Base-by-base conservation (phyloP, 2,329 filamentous ascomycete genomes). In the Fusarium guadeloupense region DNA sequence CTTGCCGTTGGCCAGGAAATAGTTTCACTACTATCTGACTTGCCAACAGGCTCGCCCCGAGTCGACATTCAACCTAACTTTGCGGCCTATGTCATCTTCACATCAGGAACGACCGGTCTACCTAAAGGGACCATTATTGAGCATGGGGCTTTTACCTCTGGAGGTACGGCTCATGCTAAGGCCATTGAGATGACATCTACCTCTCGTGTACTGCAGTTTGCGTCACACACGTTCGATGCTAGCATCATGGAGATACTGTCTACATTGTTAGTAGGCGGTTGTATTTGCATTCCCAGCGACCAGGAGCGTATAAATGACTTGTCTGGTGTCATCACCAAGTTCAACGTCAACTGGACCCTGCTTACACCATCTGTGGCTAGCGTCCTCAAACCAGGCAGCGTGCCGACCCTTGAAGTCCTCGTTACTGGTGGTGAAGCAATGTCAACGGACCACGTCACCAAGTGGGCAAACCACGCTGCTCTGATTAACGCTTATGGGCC, bases 231-330 rank as follows among this genome's bases (percentile, higher is more conserved):
- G 0, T 63, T 63, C 1, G 59, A 63, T n/a, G 59, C 59, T 0
- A 62, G 57, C 9, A 59, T 72, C n/a, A 59, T 65, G 19, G 68
- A 72, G 26, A 64, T 66, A 0, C 26, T 72, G 0, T 55, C 58
- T 0, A 64, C 67, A 0, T 46, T 73, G 9, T 43, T 66, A 3
- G 48, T 56, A 2, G 69, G 68, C 2, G 71, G 60, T 0, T 63
- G 59, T 0, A 31, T 63, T 4, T 63, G 59, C 0, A 55, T 67
- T 2, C 64, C 54, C n/a, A 59, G 40, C 2, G 64, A 68, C 0
- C 21, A 61, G 3, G 47, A 64, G 9, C 59, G 65, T 4, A 57
- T 68, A 12, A 55, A 66, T 6, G 49, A 63, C 20, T 30, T 67
- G 1, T 17, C 59, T 5, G 54, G 45, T 12, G 42, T 14, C 9